Base-by-base conservation (phyloP, 1,284 basidiomycete species). In the Papiliotrema nemorosa region DNA sequence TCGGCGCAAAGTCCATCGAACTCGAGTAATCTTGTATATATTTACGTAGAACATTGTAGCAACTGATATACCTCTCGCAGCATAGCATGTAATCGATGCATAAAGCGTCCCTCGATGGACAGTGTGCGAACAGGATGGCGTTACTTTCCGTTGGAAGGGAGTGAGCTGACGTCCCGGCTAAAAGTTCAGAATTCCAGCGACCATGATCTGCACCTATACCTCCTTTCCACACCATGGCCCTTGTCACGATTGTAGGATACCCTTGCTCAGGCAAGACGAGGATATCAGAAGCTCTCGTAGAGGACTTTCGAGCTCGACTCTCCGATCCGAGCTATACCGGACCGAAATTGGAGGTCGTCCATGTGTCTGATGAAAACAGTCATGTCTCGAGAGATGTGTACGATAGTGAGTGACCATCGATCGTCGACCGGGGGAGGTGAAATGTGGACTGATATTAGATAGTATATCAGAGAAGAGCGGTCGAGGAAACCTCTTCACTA, bases 191-290 rank as follows among this genome's bases (percentile, higher is more conserved):
- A 31, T 7, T 31, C n/a, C n/a, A n/a, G n/a, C n/a, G n/a, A n/a
- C n/a, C n/a, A n/a, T 31, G 29, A 31, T 31, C 14, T 31, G 29
- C 29, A 31, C 29, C 29, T 31, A 7, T 31, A 7, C 29, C 7
- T 31, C 29, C 29, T 7, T 31, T 14, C 14, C 29, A 31, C 29
- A 31, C 27, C 47, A 97, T 97, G 93, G 91, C 93, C n/a, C 80
- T 97, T 47, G 78, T 98, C 59, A 93, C 91, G 3, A 79, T 97
- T 36, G 83, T 87, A n/a, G 94, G 94, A 10, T 91, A 83, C 72
- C 93, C 94, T 0, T 85, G 80, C 62, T 86, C 87, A 37, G 93
- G 94, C 49, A 97, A 97, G 72, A 82, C 87, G 0, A 78, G 73
- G n/a, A 78, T 91, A 40, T 85, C 85, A 0, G 58, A 73, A 1